phyloP scores from a whole-genome alignment of 345 rosid genomes.

The Reutealis trisperma region DNA sequence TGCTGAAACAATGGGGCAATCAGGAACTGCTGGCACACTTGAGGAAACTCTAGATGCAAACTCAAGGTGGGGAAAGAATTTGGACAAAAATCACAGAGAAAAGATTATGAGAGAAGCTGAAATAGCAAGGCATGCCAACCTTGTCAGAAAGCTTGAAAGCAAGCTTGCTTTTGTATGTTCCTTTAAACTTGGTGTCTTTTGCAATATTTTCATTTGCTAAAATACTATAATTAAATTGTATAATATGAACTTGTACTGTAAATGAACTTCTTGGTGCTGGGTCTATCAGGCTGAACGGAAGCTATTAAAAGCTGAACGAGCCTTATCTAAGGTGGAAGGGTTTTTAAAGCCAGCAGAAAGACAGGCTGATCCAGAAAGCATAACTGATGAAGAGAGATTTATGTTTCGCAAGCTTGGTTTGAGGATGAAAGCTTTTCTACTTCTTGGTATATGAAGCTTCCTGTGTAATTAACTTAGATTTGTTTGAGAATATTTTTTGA shows the following conservation, averaged over 20 bases:
- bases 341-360: conserved; percentile 63
- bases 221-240: neutral
- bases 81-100: conserved; percentile 53
- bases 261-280: neutral
- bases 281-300: conserved; percentile 63
- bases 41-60: conserved; percentile 83
- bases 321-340: conserved; percentile 74
- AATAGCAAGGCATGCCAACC: conserved; percentile 56
- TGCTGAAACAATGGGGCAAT: conserved; percentile 37
- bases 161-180: conserved; percentile 77
- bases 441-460: conserved; percentile 61
- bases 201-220: neutral
- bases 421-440: conserved; percentile 93
- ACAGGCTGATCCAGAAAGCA: conserved; percentile 75
- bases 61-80: conserved; percentile 71
- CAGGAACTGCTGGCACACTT: conserved; percentile 76
- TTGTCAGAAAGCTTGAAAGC: conserved; percentile 68
- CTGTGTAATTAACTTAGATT: conserved; percentile 2
- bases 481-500: conserved; percentile 20
- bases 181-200: conserved; percentile 5
- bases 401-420: conserved; percentile 97
- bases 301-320: conserved; percentile 71
- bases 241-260: neutral
- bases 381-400: conserved; percentile 92
- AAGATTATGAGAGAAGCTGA: conserved; percentile 69